These are phyloP conservation scores for Prasinococcaceae sp. DNA, from an alignment of 139 green algal species.

Conservation along the genomic window DNA sequence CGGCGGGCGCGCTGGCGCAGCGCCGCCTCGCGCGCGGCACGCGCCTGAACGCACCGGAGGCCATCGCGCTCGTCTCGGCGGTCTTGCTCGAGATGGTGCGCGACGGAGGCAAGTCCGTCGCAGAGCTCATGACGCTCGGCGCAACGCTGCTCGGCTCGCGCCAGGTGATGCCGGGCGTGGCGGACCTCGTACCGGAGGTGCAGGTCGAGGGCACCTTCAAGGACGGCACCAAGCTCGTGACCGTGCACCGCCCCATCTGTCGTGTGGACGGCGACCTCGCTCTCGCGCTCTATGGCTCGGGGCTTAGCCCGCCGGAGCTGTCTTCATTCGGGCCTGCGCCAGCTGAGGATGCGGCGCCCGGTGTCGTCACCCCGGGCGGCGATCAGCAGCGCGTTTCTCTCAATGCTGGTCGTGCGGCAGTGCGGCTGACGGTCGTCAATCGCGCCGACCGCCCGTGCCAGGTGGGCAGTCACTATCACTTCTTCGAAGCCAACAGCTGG, in stretches of 20 bases:
- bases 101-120: constrained; percentile 23
- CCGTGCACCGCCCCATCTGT: constrained; percentile 28
- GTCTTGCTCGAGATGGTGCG: constrained; percentile 27
- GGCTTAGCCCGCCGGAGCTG: constrained; percentile 1
- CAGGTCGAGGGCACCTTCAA: constrained; percentile 32
- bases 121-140: constrained; percentile 26
- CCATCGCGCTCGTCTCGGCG: constrained; percentile 26
- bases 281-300: constrained; percentile 29
- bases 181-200: constrained; percentile 21
- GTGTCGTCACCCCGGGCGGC: neutral
- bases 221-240: constrained; percentile 35
- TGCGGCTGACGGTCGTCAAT: constrained; percentile 22
- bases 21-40: constrained; percentile 24
- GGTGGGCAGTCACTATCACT: constrained; percentile 35
- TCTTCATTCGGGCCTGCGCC: constrained; percentile 3
- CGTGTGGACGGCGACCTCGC: constrained; percentile 23
- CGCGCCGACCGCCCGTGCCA: constrained; percentile 24
- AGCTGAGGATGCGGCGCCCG: constrained; percentile 1
- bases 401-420: constrained; percentile 13
- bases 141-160: constrained; percentile 21
- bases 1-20: constrained; percentile 26
- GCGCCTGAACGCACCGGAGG: constrained; percentile 30
- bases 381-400: constrained; percentile 3
- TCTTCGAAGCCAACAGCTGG: constrained; percentile 26
- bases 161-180: constrained; percentile 26